Percentiles rank a stretch among this genome's conserved stretches.
Conservation (phyloP, 2,329 filamentous ascomycete species). For the Xylariomycetidae sp. region DNA sequence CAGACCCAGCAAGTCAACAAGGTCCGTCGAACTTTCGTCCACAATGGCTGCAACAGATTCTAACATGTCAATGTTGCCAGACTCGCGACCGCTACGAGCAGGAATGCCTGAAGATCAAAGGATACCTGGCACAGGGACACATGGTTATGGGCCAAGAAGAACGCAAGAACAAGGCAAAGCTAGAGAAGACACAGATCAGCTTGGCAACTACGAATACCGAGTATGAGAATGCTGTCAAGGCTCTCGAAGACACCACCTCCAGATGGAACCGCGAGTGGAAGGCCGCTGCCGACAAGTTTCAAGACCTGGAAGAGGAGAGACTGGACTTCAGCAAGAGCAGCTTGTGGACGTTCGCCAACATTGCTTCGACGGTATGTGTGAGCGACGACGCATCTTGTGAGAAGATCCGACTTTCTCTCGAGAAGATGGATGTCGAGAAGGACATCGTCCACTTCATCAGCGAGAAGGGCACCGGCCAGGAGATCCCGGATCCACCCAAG, state of each 20-base stretch:
- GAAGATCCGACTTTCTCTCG: slow-evolving; percentile 86
- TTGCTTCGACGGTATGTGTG: slow-evolving; percentile 93
- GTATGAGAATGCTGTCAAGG: slow-evolving; percentile 88
- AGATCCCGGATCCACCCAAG: slow-evolving; percentile 93
- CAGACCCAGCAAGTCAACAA: slow-evolving; percentile 92
- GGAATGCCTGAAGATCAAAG: slow-evolving; percentile 96
- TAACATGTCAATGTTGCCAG: slow-evolving; percentile 37
- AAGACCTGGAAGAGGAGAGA: slow-evolving; percentile 95
- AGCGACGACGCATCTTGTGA: slow-evolving; percentile 96
- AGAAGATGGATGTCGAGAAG: slow-evolving; percentile 94
- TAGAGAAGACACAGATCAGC: slow-evolving; percentile 97
- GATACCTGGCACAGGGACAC: slow-evolving; percentile 94
- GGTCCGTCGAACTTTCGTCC: too few relatives aligned
- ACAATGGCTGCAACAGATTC: not conserved
- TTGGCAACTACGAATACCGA: slow-evolving; percentile 86
- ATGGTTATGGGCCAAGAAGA: slow-evolving; percentile 99
- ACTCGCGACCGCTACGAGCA: slow-evolving; percentile 93
- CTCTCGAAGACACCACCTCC: slow-evolving; percentile 88
- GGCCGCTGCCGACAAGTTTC: slow-evolving; percentile 95
- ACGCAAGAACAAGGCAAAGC: slow-evolving; percentile 95
- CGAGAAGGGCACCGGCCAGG: slow-evolving; percentile 85
- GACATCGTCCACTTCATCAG: slow-evolving; percentile 87
- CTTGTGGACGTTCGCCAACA: slow-evolving; percentile 96
- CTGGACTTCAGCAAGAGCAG: slow-evolving; percentile 97
- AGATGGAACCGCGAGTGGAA: slow-evolving; percentile 99